Conservation (phyloP, 2,329 filamentous ascomycete species). For the Podosphaera aphanis region DNA sequence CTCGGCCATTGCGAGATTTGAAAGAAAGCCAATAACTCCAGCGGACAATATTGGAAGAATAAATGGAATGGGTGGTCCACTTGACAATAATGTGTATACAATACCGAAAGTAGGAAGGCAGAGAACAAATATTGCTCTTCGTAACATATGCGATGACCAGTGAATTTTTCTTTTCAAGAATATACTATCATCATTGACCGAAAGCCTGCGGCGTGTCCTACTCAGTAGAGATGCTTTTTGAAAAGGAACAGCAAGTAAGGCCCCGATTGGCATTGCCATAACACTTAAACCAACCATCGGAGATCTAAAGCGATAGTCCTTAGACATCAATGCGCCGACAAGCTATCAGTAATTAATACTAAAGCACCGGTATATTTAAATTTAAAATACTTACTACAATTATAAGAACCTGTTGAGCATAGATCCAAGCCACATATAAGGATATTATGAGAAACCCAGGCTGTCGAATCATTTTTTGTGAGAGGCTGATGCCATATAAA, state of each 20-base stretch:
- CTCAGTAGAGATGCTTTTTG: constrained; percentile 49
- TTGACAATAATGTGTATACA: constrained; percentile 42
- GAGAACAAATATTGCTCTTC: constrained; percentile 43
- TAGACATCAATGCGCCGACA: constrained; percentile 47
- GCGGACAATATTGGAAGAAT: constrained; percentile 44
- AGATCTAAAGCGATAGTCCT: constrained; percentile 39
- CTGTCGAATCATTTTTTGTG: constrained; percentile 47
- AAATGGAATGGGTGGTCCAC: constrained; percentile 34
- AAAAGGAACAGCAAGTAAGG: constrained; percentile 45
- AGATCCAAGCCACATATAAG: constrained; percentile 56
- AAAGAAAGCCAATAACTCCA: constrained; percentile 42
- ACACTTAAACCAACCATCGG: constrained; percentile 44
- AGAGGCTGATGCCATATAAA: constrained; percentile 43
- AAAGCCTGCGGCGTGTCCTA: constrained; percentile 32
- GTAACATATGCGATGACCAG: constrained; percentile 50
- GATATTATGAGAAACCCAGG: constrained; percentile 50
- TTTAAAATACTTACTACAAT: constrained; percentile 30
- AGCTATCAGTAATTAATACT: constrained; percentile 19
- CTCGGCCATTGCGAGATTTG: constrained; percentile 50
- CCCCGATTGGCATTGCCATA: constrained; percentile 41
- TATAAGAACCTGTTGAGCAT: constrained; percentile 50
- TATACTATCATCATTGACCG: constrained; percentile 42
- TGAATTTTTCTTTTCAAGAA: constrained; percentile 32
- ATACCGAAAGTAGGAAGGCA: constrained; percentile 42
- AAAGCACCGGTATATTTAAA: constrained; percentile 1